These are phyloP conservation scores for Globisporangium alternatum DNA, from an alignment of 352 stramenopile species.

Conservation along the genomic window DNA sequence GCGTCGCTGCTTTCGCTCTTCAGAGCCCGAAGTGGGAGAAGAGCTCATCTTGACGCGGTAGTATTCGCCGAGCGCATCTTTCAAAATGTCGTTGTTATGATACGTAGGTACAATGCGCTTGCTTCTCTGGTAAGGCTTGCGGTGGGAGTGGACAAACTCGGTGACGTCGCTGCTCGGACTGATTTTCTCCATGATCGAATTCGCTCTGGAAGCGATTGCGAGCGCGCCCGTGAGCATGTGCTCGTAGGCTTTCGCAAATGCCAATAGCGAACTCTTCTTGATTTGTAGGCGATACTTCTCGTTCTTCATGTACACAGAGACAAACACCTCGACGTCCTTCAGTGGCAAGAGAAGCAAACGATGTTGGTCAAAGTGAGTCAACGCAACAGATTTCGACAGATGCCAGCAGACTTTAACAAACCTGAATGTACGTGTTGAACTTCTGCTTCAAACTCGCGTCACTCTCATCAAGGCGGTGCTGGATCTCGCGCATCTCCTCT, in stretches of 20 bases:
- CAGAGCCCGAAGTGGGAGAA: slow-evolving; percentile 7
- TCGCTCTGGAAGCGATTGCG: slow-evolving; percentile 31
- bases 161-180: slow-evolving; percentile 49
- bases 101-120: slow-evolving; percentile 45
- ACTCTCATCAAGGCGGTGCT: slow-evolving; percentile 32
- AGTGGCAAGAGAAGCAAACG: slow-evolving; percentile 4
- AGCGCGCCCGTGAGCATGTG: slow-evolving; percentile 47
- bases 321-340: slow-evolving; percentile 72
- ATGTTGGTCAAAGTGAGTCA: neutral
- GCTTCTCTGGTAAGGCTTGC: slow-evolving; percentile 41
- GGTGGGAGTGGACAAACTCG: slow-evolving; percentile 59
- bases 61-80: slow-evolving; percentile 56
- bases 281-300: slow-evolving; percentile 84
- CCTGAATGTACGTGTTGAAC: slow-evolving; percentile 60
- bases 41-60: slow-evolving; percentile 21
- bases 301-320: slow-evolving; percentile 84
- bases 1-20: slow-evolving; percentile 14
- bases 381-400: neutral
- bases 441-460: slow-evolving; percentile 36
- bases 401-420: slow-evolving; percentile 6
- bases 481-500: slow-evolving; percentile 43
- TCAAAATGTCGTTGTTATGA: slow-evolving; percentile 48
- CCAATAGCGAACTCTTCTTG: slow-evolving; percentile 72
- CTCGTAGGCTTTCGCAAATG: slow-evolving; percentile 64
- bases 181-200: slow-evolving; percentile 52